Evolutionary conservation across 495 filamentous ascomycete genomes (phyloP).

Genomic region (Aspergillus sparsus): DNA sequence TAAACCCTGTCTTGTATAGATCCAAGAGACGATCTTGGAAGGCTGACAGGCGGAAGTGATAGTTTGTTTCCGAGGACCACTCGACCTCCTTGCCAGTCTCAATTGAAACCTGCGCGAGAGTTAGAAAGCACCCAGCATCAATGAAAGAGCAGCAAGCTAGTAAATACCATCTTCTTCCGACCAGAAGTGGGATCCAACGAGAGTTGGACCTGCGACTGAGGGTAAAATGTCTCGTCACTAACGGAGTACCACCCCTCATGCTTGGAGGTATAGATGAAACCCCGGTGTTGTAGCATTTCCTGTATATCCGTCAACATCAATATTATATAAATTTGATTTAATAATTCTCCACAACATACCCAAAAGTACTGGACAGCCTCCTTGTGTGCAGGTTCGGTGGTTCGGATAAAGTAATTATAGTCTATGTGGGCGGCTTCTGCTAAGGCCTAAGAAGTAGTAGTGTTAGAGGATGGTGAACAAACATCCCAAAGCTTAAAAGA

Average conservation of each 20-base stretch:
- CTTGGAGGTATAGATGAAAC: slow-evolving; percentile 79
- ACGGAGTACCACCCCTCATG: slow-evolving; percentile 97
- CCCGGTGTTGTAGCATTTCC: slow-evolving; percentile 68
- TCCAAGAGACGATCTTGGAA: slow-evolving; percentile 73
- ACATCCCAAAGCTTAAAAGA: not conserved
- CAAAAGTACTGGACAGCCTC: slow-evolving; percentile 92
- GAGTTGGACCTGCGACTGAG: slow-evolving; percentile 69
- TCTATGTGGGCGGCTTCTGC: slow-evolving; percentile 66
- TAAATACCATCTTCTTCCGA: slow-evolving; percentile 66
- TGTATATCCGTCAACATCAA: slow-evolving; percentile 27
- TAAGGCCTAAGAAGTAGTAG: slow-evolving; percentile 48
- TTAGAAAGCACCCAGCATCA: not conserved
- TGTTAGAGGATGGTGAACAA: not conserved
- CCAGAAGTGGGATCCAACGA: slow-evolving; percentile 79
- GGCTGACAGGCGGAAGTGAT: slow-evolving; percentile 88
- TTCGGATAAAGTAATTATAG: slow-evolving; percentile 87
- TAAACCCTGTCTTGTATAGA: slow-evolving; percentile 75
- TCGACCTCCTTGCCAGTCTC: slow-evolving; percentile 93
- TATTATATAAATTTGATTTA: not conserved
- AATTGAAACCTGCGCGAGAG: slow-evolving; percentile 56
- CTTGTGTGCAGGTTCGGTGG: slow-evolving; percentile 77
- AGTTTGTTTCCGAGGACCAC: slow-evolving; percentile 92
- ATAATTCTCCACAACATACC: slow-evolving; percentile 44
- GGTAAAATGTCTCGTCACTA: slow-evolving; percentile 95
- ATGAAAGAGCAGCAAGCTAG: not conserved